Evolutionary conservation across 2,329 filamentous ascomycete species (phyloP).

Genomic region (Cladophialophora chaetospira): DNA sequence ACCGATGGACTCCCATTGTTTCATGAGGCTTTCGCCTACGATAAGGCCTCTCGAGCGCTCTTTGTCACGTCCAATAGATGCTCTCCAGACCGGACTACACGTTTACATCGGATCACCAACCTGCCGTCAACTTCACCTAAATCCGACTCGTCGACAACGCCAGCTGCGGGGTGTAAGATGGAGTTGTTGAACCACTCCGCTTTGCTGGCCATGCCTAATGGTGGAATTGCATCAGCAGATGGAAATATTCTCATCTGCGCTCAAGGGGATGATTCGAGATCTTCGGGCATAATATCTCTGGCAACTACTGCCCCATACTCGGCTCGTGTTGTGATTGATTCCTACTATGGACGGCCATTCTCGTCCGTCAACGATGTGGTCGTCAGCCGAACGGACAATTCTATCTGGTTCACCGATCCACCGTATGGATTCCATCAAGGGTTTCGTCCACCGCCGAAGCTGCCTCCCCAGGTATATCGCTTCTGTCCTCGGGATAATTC

Average conservation of each 20-base stretch:
- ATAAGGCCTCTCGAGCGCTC: too few relatives aligned
- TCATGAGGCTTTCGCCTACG: too few relatives aligned
- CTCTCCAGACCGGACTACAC: too few relatives aligned
- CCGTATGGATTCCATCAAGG: constrained; percentile 42
- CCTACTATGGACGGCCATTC: constrained; percentile 31
- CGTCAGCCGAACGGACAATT: constrained; percentile 40
- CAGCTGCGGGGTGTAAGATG: too few relatives aligned
- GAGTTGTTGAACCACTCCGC: too few relatives aligned
- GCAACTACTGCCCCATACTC: not conserved
- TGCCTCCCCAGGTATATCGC: constrained; percentile 44
- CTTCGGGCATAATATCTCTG: constrained; percentile 1
- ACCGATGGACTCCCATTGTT: too few relatives aligned
- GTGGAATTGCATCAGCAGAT: not conserved
- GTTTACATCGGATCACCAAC: too few relatives aligned
- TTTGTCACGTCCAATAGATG: too few relatives aligned
- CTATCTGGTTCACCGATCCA: constrained; percentile 45
- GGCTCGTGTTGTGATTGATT: constrained; percentile 1
- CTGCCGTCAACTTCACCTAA: too few relatives aligned
- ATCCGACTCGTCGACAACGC: too few relatives aligned
- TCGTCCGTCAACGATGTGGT: constrained; percentile 46
- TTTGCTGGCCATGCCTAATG: not conserved
- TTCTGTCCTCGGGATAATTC: constrained; percentile 37
- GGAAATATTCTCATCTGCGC: constrained; percentile 35
- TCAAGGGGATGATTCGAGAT: constrained; percentile 38
- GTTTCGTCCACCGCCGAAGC: constrained; percentile 36